phyloP scores from a whole-genome alignment of 495 filamentous ascomycete genomes.

The Parmelia sp. region DNA sequence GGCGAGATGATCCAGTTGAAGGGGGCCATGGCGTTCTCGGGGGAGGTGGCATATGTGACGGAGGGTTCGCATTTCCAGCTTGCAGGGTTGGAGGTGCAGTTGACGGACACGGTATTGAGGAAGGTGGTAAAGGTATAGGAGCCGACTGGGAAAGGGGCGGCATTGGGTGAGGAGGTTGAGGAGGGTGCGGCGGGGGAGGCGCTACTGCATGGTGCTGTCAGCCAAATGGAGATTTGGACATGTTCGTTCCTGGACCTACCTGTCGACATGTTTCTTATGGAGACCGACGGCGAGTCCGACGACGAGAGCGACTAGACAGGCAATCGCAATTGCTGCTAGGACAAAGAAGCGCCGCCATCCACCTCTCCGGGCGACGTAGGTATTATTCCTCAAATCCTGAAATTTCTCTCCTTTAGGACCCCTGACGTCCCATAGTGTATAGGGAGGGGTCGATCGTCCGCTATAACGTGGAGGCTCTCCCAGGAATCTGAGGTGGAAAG shows the following conservation, averaged over 20 bases:
- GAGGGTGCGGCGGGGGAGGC: constrained; percentile 12
- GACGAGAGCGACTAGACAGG: constrained; percentile 36
- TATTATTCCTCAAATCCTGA: constrained; percentile 27
- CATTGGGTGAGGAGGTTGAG: constrained; percentile 12
- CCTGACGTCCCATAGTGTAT: constrained; percentile 26
- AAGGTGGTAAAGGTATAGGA: constrained; percentile 50
- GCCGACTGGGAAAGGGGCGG: constrained; percentile 45
- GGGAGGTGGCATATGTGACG: constrained; percentile 35
- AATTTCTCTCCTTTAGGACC: constrained; percentile 29
- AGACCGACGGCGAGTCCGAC: constrained; percentile 42
- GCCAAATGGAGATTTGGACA: background rate
- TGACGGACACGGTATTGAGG: constrained; percentile 41
- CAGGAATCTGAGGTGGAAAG: constrained; percentile 26
- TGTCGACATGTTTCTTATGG: constrained; percentile 29
- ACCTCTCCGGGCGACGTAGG: constrained; percentile 30
- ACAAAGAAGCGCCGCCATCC: constrained; percentile 38
- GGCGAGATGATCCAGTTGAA: constrained; percentile 52
- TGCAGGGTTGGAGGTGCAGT: constrained; percentile 45
- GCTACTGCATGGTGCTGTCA: constrained; percentile 2
- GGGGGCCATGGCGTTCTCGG: constrained; percentile 33
- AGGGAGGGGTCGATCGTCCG: constrained; percentile 21
- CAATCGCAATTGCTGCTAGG: constrained; percentile 28
- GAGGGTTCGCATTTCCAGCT: constrained; percentile 54
- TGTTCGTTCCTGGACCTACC: constrained; percentile 2
- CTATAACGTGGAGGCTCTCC: constrained; percentile 25